Evolutionary conservation across 306 rosid genomes (phyloP).

Genomic region (Vigna unguiculata): DNA sequence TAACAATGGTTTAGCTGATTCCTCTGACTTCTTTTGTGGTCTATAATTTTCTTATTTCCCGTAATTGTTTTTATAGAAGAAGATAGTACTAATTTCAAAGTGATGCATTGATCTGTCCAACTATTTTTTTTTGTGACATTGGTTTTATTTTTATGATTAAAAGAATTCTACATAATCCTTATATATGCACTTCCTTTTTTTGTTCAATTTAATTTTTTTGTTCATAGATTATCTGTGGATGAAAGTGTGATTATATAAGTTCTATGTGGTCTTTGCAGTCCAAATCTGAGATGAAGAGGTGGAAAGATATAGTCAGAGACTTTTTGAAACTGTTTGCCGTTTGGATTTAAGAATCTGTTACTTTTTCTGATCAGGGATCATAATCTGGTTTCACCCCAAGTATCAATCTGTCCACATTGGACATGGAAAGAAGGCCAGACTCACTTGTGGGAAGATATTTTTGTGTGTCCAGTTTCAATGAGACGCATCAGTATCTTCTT

Average conservation of each 20-base stretch:
- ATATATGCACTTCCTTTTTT: not conserved
- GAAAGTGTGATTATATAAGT: slow-evolving; percentile 40
- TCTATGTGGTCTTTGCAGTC: slow-evolving; percentile 36
- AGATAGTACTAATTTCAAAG: not conserved
- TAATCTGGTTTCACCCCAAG: slow-evolving; percentile 13
- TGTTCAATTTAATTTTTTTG: slow-evolving; percentile 12
- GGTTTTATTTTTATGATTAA: too few species aligned
- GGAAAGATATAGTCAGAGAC: slow-evolving; percentile 38
- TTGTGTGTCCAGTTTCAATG: slow-evolving; percentile 9
- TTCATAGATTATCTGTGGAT: slow-evolving; percentile 27
- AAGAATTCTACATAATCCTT: not conserved
- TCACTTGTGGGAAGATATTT: slow-evolving; percentile 33
- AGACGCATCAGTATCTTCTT: slow-evolving; percentile 29
- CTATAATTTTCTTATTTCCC: not conserved
- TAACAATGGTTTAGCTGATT: not conserved
- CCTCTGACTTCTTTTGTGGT: not conserved
- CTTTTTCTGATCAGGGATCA: slow-evolving; percentile 25
- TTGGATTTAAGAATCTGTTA: slow-evolving; percentile 32
- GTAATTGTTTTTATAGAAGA: too few species aligned
- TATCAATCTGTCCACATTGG: slow-evolving; percentile 17
- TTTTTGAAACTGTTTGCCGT: slow-evolving; percentile 29
- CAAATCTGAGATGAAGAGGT: slow-evolving; percentile 29
- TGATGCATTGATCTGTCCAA: not conserved
- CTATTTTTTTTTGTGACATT: not conserved
- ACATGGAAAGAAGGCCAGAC: slow-evolving; percentile 12